Evolutionary conservation across 1,284 basidiomycete species (phyloP).

Genomic region (Papiliotrema fonsecae): DNA sequence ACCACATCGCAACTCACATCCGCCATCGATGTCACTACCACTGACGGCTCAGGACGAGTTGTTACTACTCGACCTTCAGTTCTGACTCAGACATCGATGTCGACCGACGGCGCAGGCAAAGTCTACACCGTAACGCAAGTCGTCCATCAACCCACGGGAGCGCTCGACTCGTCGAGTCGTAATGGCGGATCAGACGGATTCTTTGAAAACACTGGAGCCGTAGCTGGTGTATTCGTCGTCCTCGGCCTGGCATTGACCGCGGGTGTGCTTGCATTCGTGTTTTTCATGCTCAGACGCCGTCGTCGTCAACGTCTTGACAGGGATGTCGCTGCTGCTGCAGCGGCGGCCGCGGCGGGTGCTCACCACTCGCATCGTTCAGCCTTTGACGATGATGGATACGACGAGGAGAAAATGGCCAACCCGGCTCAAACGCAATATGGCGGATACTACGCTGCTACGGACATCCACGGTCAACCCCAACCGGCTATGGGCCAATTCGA

Average conservation of each 20-base stretch:
- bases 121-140: conserved; percentile 40
- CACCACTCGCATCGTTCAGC: conserved; percentile 40
- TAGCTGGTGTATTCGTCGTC: conserved; percentile 48
- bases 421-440: conserved; percentile 45
- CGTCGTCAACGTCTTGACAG: conserved; percentile 46
- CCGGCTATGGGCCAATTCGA: conserved; percentile 30
- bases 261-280: conserved; percentile 40
- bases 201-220: conserved; percentile 48
- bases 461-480: conserved; percentile 29
- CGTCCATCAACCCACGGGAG: conserved; percentile 31
- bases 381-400: conserved; percentile 42
- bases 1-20: conserved; percentile 2
- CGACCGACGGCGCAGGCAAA: conserved; percentile 17
- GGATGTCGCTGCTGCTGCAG: conserved; percentile 49
- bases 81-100: conserved; percentile 20
- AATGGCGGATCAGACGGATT: conserved; percentile 22
- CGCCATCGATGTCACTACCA: conserved; percentile 17
- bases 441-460: conserved; percentile 38
- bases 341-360: conserved; percentile 44
- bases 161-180: conserved; percentile 9
- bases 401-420: conserved; percentile 8
- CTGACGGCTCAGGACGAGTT: conserved; percentile 20
- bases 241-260: conserved; percentile 45
- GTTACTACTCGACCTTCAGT: conserved; percentile 22
- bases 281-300: conserved; percentile 44